Evolutionary conservation across 345 rosid genomes (phyloP).

Genomic region (Lagerstroemia speciosa): DNA sequence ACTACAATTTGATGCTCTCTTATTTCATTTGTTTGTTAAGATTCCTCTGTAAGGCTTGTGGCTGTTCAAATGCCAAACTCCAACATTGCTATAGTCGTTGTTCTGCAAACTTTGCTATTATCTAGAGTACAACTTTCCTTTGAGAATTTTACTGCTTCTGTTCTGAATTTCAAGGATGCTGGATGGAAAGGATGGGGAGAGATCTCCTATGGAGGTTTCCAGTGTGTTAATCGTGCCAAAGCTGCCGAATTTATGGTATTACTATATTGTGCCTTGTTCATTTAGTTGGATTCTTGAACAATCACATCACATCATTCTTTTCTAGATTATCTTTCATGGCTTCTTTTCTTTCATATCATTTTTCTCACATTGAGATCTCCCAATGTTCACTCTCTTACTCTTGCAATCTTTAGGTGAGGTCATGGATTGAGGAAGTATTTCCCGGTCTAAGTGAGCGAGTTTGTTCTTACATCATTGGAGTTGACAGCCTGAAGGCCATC

Average conservation of each 20-base stretch:
- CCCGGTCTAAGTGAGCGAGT: constrained; percentile 41
- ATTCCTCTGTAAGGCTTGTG: neutral
- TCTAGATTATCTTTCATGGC: neutral
- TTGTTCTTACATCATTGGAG: constrained; percentile 67
- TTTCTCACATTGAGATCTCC: neutral
- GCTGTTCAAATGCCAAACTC: neutral
- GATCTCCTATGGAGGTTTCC: constrained; percentile 83
- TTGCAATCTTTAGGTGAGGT: constrained; percentile 50
- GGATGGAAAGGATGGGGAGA: constrained; percentile 99
- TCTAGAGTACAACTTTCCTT: neutral
- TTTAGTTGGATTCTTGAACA: neutral
- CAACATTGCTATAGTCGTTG: neutral
- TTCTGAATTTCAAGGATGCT: constrained; percentile 37
- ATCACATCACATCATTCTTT: neutral
- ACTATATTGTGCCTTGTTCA: neutral
- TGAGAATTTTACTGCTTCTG: neutral
- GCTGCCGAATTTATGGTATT: constrained; percentile 77
- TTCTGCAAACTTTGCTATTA: neutral
- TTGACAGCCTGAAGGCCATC: constrained; percentile 74
- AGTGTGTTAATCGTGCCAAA: constrained; percentile 61
- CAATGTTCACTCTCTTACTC: neutral
- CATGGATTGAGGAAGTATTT: constrained; percentile 79
- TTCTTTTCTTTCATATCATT: neutral
- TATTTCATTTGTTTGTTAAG: neutral
- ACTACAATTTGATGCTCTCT: neutral